Evolutionary conservation across 2,329 filamentous ascomycete genomes (phyloP).

Genomic region (Cladosporium sp.): DNA sequence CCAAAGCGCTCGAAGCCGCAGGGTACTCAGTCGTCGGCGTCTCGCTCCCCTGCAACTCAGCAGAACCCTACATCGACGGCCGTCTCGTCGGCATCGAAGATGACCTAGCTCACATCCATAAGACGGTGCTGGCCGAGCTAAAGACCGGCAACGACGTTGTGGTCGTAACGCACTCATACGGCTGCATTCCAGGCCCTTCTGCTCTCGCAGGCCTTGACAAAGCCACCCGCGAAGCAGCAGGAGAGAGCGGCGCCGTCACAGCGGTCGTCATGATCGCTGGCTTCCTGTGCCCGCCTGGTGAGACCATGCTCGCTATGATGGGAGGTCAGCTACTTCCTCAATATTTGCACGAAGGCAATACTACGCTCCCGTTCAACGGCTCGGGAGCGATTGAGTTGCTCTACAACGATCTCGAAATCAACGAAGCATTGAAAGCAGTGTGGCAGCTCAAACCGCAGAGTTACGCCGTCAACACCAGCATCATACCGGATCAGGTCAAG

Average conservation of each 20-base stretch:
- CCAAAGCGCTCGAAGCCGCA: neutral
- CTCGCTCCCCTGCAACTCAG: neutral
- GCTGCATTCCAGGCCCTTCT: slow-evolving; percentile 22
- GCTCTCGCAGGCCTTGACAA: slow-evolving; percentile 18
- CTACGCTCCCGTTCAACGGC: slow-evolving; percentile 14
- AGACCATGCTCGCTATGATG: slow-evolving; percentile 10
- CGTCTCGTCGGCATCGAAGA: neutral
- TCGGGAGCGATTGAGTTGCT: slow-evolving; percentile 13
- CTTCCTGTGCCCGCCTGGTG: slow-evolving; percentile 6
- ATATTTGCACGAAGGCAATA: slow-evolving; percentile 11
- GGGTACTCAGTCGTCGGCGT: slow-evolving; percentile 12
- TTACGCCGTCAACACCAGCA: slow-evolving; percentile 5
- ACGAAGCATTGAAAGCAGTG: slow-evolving; percentile 14
- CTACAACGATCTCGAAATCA: slow-evolving; percentile 13
- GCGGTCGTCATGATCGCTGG: slow-evolving; percentile 11
- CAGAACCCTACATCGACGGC: neutral
- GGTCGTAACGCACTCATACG: slow-evolving; percentile 27
- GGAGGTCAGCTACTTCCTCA: slow-evolving; percentile 12
- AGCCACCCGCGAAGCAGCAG: neutral
- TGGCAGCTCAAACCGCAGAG: slow-evolving; percentile 12
- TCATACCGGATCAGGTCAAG: slow-evolving; percentile 5
- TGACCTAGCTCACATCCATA: neutral
- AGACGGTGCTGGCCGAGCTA: neutral
- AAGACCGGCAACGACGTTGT: slow-evolving; percentile 20
- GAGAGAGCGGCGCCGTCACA: neutral